These are phyloP conservation scores for Fusarium secorum DNA, from an alignment of 2,329 filamentous ascomycete genomes.

Conservation along the genomic window DNA sequence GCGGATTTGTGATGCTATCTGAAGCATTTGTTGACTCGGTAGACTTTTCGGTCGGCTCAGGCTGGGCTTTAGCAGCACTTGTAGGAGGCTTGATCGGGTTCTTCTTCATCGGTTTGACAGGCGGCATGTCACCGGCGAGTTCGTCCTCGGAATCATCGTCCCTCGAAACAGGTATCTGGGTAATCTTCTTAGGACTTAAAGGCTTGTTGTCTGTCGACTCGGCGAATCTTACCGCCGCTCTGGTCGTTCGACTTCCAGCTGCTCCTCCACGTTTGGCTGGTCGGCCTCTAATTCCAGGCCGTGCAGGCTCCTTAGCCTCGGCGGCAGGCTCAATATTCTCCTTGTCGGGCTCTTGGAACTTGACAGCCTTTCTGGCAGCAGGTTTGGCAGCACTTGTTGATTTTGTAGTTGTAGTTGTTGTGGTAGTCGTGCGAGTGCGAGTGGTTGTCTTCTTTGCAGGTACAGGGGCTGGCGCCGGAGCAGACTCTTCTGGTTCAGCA, in stretches of 20 bases:
- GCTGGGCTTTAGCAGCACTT: slow-evolving; percentile 19
- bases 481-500: slow-evolving; percentile 35
- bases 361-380: slow-evolving; percentile 66
- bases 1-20: slow-evolving; percentile 45
- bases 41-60: slow-evolving; percentile 20
- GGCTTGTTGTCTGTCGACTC: slow-evolving; percentile 56
- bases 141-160: slow-evolving; percentile 68
- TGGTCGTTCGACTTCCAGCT: slow-evolving; percentile 46
- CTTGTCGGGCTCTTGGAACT: slow-evolving; percentile 71
- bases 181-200: slow-evolving; percentile 71
- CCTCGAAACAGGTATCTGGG: slow-evolving; percentile 59
- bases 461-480: slow-evolving; percentile 41
- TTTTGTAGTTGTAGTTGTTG: slow-evolving; percentile 47
- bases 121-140: slow-evolving; percentile 60
- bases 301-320: slow-evolving; percentile 48
- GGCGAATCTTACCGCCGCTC: slow-evolving; percentile 45
- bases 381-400: slow-evolving; percentile 51
- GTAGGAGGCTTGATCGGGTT: slow-evolving; percentile 61
- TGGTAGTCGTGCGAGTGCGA: slow-evolving; percentile 39
- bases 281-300: slow-evolving; percentile 49
- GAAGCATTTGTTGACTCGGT: slow-evolving; percentile 40
- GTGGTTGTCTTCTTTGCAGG: slow-evolving; percentile 47
- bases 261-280: slow-evolving; percentile 55
- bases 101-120: slow-evolving; percentile 62
- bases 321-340: slow-evolving; percentile 63